Evolutionary conservation across 2,329 filamentous ascomycete genomes (phyloP).

Genomic region (Neopestalotiopsis sp.): DNA sequence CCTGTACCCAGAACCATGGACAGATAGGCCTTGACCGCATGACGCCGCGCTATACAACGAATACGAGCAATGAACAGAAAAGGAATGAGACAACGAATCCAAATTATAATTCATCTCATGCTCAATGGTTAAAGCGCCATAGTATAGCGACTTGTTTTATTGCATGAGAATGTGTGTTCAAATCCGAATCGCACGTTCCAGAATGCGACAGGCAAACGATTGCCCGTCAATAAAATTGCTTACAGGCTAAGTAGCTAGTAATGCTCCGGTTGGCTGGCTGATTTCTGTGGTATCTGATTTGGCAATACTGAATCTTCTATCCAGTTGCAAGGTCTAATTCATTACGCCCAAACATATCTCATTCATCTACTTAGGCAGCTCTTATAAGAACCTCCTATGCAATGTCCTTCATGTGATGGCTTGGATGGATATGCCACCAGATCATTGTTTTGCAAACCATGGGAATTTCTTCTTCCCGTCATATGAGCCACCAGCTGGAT

Average conservation of each 20-base stretch:
- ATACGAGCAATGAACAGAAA: too few species aligned
- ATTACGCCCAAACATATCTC: slow-evolving; percentile 9
- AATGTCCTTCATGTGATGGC: too few species aligned
- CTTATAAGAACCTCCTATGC: background rate
- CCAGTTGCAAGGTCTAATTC: slow-evolving; percentile 14
- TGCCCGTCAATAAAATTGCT: background rate
- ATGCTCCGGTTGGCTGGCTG: background rate
- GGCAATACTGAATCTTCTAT: slow-evolving; percentile 11
- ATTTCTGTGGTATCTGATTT: slow-evolving; percentile 13
- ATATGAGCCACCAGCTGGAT: slow-evolving; percentile 51
- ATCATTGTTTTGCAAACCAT: slow-evolving; percentile 60
- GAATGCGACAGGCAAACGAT: background rate
- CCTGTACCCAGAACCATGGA: too few species aligned
- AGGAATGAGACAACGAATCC: too few species aligned
- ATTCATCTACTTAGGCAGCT: slow-evolving; percentile 6
- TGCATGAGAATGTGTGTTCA: background rate
- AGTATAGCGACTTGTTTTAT: background rate
- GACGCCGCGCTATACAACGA: too few species aligned
- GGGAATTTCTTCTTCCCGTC: slow-evolving; percentile 68
- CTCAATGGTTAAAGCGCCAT: too few species aligned
- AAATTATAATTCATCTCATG: too few species aligned
- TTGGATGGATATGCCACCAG: too few species aligned
- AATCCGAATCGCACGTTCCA: background rate
- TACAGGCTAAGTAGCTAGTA: background rate
- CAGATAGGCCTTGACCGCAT: too few species aligned